Percentiles rank a stretch among this genome's conserved stretches.
Evolutionary conservation across 2,329 filamentous ascomycete species (phyloP).

Genomic region (Arthrocladium fulminans): DNA sequence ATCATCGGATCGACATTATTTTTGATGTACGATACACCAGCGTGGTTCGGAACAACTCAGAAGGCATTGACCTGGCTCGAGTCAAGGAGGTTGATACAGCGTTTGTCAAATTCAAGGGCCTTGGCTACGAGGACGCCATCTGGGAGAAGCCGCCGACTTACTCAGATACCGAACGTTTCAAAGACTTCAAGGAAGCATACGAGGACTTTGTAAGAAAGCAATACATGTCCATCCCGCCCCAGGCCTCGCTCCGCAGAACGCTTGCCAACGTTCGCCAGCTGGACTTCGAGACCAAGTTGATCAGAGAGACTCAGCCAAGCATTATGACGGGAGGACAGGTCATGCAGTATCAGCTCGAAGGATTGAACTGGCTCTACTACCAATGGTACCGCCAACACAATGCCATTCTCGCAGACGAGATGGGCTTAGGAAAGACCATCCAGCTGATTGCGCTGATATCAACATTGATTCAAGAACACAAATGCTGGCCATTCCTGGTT

Average conservation of each 20-base stretch:
- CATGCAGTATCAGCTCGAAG: conserved; percentile 90
- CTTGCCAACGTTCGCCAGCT: conserved; percentile 57
- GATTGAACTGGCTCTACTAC: conserved; percentile 88
- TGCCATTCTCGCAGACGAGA: conserved; percentile 89
- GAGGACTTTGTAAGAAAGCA: conserved; percentile 74
- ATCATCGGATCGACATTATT: conserved; percentile 77
- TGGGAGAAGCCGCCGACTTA: conserved; percentile 73
- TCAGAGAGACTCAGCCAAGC: conserved; percentile 63
- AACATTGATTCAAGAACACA: conserved; percentile 57
- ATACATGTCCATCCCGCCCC: conserved; percentile 56
- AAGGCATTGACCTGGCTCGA: conserved; percentile 61
- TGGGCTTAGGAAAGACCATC: conserved; percentile 96
- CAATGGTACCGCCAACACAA: conserved; percentile 78
- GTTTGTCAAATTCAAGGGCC: conserved; percentile 83
- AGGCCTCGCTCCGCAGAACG: conserved; percentile 53
- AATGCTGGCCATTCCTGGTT: conserved; percentile 84
- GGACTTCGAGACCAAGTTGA: conserved; percentile 57
- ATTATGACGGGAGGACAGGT: conserved; percentile 68
- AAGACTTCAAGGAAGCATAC: conserved; percentile 74
- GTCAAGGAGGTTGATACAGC: conserved; percentile 65
- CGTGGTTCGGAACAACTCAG: conserved; percentile 48
- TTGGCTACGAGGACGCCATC: conserved; percentile 81
- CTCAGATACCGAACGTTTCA: conserved; percentile 60
- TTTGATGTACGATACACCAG: conserved; percentile 66
- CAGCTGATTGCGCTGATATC: conserved; percentile 80